phyloP scores from a whole-genome alignment of 148 eudicot species.

The Hydrangea macrophylla region DNA sequence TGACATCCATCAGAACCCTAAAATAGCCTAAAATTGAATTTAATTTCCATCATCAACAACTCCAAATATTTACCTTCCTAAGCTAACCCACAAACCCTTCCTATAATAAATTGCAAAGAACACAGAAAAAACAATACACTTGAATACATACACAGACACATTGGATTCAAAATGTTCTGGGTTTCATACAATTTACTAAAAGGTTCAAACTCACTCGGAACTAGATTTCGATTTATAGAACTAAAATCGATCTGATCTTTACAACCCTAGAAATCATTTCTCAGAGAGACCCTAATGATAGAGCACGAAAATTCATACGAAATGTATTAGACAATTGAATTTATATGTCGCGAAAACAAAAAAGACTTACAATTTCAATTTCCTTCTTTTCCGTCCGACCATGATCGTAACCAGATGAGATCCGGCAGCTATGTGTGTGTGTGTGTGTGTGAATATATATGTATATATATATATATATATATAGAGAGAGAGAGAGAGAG shows the following conservation, averaged over 20 bases:
- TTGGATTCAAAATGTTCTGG: too few relatives aligned
- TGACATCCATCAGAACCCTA: neutral
- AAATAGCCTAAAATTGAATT: conserved; percentile 12
- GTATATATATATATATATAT: too few relatives aligned
- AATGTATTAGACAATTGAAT: neutral
- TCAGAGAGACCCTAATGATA: neutral
- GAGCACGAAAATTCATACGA: conserved; percentile 3
- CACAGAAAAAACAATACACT: too few relatives aligned
- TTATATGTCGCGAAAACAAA: neutral
- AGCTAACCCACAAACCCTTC: neutral
- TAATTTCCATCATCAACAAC: neutral
- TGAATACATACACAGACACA: neutral
- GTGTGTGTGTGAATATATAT: too few relatives aligned
- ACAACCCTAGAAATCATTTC: neutral
- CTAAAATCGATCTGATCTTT: neutral
- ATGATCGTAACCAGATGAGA: conserved; percentile 18
- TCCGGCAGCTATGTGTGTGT: too few relatives aligned
- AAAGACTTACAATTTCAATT: conserved; percentile 49
- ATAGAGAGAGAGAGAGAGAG: too few relatives aligned
- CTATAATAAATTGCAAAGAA: too few relatives aligned
- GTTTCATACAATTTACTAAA: too few relatives aligned
- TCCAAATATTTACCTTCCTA: neutral
- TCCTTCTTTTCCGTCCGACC: conserved; percentile 45
- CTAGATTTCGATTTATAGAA: too few relatives aligned
- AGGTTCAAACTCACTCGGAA: too few relatives aligned